Evolutionary conservation across 306 rosid species (phyloP).

Genomic region (Datisca glomerata): DNA sequence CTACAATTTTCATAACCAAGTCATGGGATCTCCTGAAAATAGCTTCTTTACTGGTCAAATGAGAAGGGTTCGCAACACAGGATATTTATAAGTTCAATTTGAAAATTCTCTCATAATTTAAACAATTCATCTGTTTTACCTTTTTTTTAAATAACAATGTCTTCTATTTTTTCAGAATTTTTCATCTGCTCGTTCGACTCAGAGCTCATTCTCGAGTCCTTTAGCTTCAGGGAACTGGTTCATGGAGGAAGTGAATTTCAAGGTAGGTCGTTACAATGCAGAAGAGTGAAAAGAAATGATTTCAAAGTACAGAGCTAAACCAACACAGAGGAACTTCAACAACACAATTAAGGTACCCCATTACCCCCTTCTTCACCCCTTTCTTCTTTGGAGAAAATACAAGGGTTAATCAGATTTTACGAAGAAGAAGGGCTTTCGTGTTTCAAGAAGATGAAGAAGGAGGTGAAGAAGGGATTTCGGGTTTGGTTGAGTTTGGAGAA

Average conservation of each 20-base stretch:
- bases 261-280: slow-evolving; percentile 63
- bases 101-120: neutral
- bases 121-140: neutral
- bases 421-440: no score
- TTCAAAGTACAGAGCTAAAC: slow-evolving; percentile 83
- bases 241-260: no score
- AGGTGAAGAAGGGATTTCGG: no score
- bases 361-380: no score
- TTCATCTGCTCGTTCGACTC: no score
- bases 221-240: slow-evolving; percentile 23
- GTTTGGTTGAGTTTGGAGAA: no score
- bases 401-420: no score
- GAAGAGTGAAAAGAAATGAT: slow-evolving; percentile 81
- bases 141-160: neutral
- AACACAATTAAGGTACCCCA: slow-evolving; percentile 97
- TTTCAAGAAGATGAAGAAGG: no score
- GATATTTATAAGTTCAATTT: slow-evolving; percentile 56
- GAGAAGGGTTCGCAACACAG: no score
- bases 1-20: slow-evolving; percentile 25
- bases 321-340: slow-evolving; percentile 84
- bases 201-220: no score
- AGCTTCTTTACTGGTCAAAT: no score
- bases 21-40: slow-evolving; percentile 36
- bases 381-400: no score
- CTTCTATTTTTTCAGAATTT: slow-evolving; percentile 23